Percentiles rank a stretch among this genome's conserved stretches.
These are phyloP conservation scores for Ceratocystis colombiana DNA, from an alignment of 2,329 filamentous ascomycete species.

Conservation along the genomic window DNA sequence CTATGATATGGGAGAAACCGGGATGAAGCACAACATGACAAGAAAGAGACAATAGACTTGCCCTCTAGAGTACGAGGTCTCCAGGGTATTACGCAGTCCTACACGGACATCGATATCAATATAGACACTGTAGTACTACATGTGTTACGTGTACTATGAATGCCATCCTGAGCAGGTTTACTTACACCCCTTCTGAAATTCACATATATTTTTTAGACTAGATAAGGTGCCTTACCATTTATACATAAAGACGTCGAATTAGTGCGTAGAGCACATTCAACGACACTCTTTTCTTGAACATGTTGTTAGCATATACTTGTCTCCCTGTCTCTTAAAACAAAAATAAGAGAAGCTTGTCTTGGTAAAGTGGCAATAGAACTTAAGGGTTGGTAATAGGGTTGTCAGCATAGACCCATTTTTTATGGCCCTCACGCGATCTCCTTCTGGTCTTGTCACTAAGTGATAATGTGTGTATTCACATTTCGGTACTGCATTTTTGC, in stretches of 20 bases:
- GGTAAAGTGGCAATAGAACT: not conserved
- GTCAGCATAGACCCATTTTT: not conserved
- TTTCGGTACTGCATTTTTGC: not conserved
- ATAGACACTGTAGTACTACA: not conserved
- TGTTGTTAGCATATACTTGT: not conserved
- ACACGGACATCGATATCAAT: not conserved
- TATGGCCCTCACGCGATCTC: constrained; percentile 13
- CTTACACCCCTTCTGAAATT: not conserved
- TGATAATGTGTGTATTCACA: not conserved
- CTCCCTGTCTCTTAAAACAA: not conserved
- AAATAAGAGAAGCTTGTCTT: not conserved
- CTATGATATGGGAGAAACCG: constrained; percentile 20
- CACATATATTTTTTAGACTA: too few relatives aligned
- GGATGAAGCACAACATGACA: constrained; percentile 9
- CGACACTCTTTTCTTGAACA: too few relatives aligned
- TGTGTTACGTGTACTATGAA: not conserved
- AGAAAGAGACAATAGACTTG: constrained; percentile 3
- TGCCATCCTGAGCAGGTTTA: not conserved
- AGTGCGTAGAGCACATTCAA: too few relatives aligned
- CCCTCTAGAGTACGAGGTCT: not conserved
- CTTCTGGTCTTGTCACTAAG: constrained; percentile 1
- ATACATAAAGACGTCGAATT: too few relatives aligned
- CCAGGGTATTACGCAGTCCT: not conserved
- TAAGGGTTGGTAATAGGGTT: constrained; percentile 2
- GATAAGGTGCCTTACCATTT: too few relatives aligned